Conservation (phyloP, 2,329 filamentous ascomycete species). For the Chaetomium olivaceum region DNA sequence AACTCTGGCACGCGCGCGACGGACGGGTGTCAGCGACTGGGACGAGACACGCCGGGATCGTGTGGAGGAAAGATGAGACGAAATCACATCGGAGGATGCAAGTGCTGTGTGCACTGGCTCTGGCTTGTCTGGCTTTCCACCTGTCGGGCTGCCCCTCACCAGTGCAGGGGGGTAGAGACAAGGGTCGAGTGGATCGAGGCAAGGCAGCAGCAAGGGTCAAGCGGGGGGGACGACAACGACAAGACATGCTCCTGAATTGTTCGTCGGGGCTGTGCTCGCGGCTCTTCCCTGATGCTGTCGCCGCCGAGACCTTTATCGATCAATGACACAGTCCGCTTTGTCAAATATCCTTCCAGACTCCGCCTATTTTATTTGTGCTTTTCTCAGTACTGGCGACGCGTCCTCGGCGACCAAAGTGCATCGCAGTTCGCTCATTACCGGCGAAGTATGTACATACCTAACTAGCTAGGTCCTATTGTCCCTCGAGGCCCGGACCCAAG, state of each 20-base stretch:
- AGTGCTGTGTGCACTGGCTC: conserved; percentile 9
- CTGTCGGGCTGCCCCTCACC: conserved; percentile 25
- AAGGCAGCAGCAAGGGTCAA: conserved; percentile 15
- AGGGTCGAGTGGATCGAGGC: conserved; percentile 21
- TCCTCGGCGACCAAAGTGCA: neutral
- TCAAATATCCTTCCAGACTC: neutral
- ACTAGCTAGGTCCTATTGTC: neutral
- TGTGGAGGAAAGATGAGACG: conserved; percentile 28
- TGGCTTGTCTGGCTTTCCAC: conserved; percentile 15
- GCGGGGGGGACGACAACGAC: conserved; percentile 1
- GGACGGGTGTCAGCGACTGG: conserved; percentile 14
- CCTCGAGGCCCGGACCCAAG: neutral
- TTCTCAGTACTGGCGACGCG: neutral
- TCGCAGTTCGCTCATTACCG: neutral
- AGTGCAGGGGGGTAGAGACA: conserved; percentile 12
- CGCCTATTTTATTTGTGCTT: neutral
- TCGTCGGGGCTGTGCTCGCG: neutral
- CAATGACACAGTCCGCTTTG: neutral
- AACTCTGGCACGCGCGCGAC: conserved; percentile 13
- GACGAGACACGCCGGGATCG: conserved; percentile 4
- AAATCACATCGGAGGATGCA: conserved; percentile 25
- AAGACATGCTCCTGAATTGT: neutral
- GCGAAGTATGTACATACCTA: too few relatives aligned
- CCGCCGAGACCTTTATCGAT: neutral
- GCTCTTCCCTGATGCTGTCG: neutral